Evolutionary conservation across 805 yeast genomes (phyloP), one percentile per base, ranked within the genome.

Genomic region (Crinitomyces ghanaensis): DNA sequence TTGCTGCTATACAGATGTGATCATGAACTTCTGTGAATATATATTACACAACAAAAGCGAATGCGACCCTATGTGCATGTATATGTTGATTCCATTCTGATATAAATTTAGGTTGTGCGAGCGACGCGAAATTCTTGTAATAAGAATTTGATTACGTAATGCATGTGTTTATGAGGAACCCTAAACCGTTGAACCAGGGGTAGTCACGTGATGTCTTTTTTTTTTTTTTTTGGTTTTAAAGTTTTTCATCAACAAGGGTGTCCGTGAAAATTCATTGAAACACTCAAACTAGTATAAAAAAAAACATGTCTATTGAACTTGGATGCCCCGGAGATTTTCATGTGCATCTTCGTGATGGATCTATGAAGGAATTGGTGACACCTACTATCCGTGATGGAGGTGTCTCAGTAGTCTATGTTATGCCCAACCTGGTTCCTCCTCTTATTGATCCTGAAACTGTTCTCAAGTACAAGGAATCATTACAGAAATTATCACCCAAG

Each of bases 391-490:
- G 75, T 47, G 72, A 76, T 40, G 98, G 99, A 30, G 98, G 99
- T 42, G 66, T 81, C 9, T 78, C 94, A 4, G 75, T 85, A 30
- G 94, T 93, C 2, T 91, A 84, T 51, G 72, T 91, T 40, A 91
- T 91, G 99, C 98, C 99, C 22, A 91, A 91, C 57, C 62, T 91
- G 42, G 82, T 74, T 17, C 98, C 98, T 5, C 99, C 99, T 19
- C 56, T 91, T 36, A 80, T 88, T 1, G 75, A 84, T 5, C 63
- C 84, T 27, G 78, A 74, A 8, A 65, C 71, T 42, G 97, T 77
- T 12, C 56, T 70, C 9, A 71, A 70, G 32, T 91, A 91, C 63
- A 78, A 81, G 53, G 41, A 62, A 11, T 57, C 69, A 13, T 62
- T 91, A 31, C 72, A 79, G 50, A 54, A 53, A 9, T 57, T 84